Evolutionary conservation across 352 stramenopile species (phyloP).

Genomic region (Phytophthora sansomeana): DNA sequence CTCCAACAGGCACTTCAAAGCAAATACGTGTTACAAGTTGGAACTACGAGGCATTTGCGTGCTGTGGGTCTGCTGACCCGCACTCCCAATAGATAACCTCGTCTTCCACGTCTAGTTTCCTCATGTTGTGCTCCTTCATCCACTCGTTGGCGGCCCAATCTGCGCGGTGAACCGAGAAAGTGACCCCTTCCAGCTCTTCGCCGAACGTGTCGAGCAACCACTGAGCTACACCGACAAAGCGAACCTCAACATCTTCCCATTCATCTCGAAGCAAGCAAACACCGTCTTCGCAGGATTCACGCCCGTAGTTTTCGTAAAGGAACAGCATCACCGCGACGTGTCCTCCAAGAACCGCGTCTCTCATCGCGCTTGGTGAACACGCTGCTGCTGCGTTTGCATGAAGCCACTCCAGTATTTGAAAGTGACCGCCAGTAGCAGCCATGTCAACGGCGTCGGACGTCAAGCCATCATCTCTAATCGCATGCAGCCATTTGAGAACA

Average conservation of each 20-base stretch:
- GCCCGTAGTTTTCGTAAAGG: slow-evolving; percentile 24
- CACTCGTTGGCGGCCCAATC: slow-evolving; percentile 35
- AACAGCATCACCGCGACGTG: slow-evolving; percentile 35
- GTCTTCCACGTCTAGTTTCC: slow-evolving; percentile 20
- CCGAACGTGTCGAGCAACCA: slow-evolving; percentile 29
- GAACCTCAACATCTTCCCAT: slow-evolving; percentile 26
- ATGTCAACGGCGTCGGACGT: slow-evolving; percentile 18
- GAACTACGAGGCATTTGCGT: slow-evolving; percentile 21
- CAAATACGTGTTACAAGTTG: too few species aligned
- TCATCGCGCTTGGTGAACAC: slow-evolving; percentile 27
- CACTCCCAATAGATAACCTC: slow-evolving; percentile 31
- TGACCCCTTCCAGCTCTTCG: slow-evolving; percentile 15
- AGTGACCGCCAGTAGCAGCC: slow-evolving; percentile 17
- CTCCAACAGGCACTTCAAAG: slow-evolving; percentile 11
- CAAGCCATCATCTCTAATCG: slow-evolving; percentile 6
- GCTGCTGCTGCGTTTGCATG: slow-evolving; percentile 10
- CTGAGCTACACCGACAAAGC: slow-evolving; percentile 7
- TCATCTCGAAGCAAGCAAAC: slow-evolving; percentile 26
- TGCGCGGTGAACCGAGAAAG: slow-evolving; percentile 22
- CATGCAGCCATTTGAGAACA: slow-evolving; percentile 31
- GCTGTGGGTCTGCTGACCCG: background rate
- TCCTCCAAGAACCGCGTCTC: slow-evolving; percentile 21
- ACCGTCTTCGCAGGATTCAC: slow-evolving; percentile 16
- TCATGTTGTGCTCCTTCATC: slow-evolving; percentile 25
- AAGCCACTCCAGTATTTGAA: slow-evolving; percentile 25